phyloP scores from a whole-genome alignment of 805 yeast species.

The Candida gorgasii region DNA sequence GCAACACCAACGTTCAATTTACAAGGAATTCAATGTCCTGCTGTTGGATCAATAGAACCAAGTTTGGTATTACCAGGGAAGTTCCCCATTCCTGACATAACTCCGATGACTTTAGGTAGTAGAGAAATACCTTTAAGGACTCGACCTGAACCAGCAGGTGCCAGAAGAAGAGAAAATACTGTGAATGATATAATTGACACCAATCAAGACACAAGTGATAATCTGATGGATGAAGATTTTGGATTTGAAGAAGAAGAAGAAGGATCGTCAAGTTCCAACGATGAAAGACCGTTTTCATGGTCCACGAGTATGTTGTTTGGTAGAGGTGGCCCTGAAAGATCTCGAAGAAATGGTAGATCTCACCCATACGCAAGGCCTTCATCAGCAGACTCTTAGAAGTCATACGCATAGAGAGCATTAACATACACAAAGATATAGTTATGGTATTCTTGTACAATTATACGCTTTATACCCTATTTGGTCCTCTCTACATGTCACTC shows the following conservation, averaged over 20 bases:
- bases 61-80: slow-evolving; percentile 30
- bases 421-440: too few relatives aligned
- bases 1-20: slow-evolving; percentile 14
- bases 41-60: slow-evolving; percentile 20
- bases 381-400: slow-evolving; percentile 10
- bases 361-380: slow-evolving; percentile 24
- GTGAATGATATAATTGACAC: not conserved
- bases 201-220: not conserved
- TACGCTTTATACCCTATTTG: too few relatives aligned
- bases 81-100: slow-evolving; percentile 27
- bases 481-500: not conserved
- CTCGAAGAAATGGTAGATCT: slow-evolving; percentile 17
- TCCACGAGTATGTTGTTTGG: not conserved
- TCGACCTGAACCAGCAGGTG: not conserved
- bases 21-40: slow-evolving; percentile 8
- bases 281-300: slow-evolving; percentile 6
- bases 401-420: too few relatives aligned
- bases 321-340: slow-evolving; percentile 19
- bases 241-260: not conserved
- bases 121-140: slow-evolving; percentile 5
- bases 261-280: slow-evolving; percentile 1
- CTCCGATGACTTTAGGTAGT: not conserved
- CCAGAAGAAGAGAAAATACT: slow-evolving; percentile 5
- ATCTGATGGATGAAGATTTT: not conserved
- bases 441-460: not conserved